These are phyloP conservation scores for Cladophialophora carrionii DNA, from an alignment of 2,329 filamentous ascomycete genomes.

Conservation along the genomic window DNA sequence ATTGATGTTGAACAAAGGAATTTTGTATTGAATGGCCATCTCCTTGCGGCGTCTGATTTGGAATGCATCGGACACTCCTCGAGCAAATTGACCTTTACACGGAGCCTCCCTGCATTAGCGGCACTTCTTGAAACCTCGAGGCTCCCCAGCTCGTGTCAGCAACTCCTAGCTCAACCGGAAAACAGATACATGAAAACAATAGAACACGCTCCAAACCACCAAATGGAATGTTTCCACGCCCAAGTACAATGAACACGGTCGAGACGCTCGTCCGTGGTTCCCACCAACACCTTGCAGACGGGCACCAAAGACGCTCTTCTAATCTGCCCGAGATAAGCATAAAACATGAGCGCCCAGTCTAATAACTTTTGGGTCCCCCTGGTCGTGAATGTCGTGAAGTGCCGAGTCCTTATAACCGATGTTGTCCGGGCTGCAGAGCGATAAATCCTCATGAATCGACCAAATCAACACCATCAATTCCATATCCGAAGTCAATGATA, in stretches of 20 bases:
- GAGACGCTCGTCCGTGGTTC: neutral
- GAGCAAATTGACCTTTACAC: neutral
- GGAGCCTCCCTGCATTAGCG: constrained; percentile 29
- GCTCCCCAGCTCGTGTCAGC: constrained; percentile 21
- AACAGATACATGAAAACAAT: neutral
- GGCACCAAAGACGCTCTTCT: constrained; percentile 1
- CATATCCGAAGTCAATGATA: constrained; percentile 86
- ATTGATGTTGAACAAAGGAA: neutral
- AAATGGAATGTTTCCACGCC: constrained; percentile 3
- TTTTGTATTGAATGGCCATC: neutral
- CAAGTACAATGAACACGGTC: neutral
- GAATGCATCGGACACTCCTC: neutral
- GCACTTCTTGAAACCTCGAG: constrained; percentile 18
- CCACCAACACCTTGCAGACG: constrained; percentile 30
- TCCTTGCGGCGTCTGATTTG: neutral
- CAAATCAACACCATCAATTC: constrained; percentile 57
- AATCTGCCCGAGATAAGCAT: constrained; percentile 1
- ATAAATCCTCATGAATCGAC: constrained; percentile 45
- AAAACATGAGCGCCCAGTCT: constrained; percentile 15
- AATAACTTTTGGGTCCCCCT: constrained; percentile 11
- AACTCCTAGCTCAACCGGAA: constrained; percentile 1
- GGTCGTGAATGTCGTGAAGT: constrained; percentile 27
- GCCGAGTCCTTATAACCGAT: constrained; percentile 19
- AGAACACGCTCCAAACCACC: constrained; percentile 6
- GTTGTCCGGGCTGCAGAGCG: constrained; percentile 4